These are phyloP conservation scores for Xerocomus spinulosus DNA, from an alignment of 768 basidiomycete species.

Conservation along the genomic window DNA sequence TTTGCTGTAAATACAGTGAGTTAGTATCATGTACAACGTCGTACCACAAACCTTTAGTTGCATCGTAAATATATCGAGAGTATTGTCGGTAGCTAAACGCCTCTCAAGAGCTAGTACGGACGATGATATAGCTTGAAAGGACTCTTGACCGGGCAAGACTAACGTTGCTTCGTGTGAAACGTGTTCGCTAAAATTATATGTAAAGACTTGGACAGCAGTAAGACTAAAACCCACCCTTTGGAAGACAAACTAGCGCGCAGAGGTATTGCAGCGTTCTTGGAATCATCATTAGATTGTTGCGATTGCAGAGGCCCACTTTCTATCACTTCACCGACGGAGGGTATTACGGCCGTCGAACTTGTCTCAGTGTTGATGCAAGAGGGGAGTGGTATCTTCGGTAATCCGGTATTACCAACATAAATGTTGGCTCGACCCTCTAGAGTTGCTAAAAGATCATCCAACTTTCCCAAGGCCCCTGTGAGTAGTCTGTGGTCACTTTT, in stretches of 20 bases:
- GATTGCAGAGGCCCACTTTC: constrained; percentile 13
- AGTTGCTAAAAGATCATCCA: constrained; percentile 67
- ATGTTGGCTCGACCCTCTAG: constrained; percentile 57
- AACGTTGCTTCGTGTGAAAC: constrained; percentile 56
- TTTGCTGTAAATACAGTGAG: constrained; percentile 50
- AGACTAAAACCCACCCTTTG: constrained; percentile 43
- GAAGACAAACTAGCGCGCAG: constrained; percentile 49
- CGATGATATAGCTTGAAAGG: constrained; percentile 48
- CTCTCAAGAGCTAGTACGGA: constrained; percentile 77
- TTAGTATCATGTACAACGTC: not conserved
- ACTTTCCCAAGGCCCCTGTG: constrained; percentile 70
- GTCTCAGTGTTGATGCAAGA: not conserved
- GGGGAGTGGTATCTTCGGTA: not conserved
- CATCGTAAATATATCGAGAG: constrained; percentile 96
- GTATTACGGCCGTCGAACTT: not conserved
- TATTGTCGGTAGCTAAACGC: constrained; percentile 68
- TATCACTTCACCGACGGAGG: not conserved
- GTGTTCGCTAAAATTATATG: constrained; percentile 42
- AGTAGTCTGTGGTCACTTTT: constrained; percentile 83
- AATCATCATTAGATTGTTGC: constrained; percentile 19
- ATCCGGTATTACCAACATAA: constrained; percentile 7
- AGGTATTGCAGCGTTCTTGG: constrained; percentile 50
- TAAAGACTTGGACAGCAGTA: constrained; percentile 6
- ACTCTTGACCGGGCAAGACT: constrained; percentile 49
- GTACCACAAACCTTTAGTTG: constrained; percentile 63